A percentile compares a stretch with the other conserved stretches of the same genome.
Conservation (phyloP, 179 eudicot genomes). For the Silene coronaria region DNA sequence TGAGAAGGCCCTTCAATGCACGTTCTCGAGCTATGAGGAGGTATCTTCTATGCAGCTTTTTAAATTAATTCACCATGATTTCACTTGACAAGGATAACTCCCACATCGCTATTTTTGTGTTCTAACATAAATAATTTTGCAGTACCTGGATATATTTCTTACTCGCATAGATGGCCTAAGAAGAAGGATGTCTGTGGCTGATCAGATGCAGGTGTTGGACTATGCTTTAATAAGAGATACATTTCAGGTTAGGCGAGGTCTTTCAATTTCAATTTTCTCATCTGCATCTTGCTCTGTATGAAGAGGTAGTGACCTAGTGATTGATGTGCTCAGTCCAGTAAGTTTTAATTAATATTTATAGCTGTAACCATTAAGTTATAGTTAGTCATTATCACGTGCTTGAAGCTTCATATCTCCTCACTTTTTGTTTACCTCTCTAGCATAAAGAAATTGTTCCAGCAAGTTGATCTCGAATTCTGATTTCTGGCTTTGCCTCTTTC, state of each 20-base stretch:
- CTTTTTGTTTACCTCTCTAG: not conserved
- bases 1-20: conserved; percentile 79
- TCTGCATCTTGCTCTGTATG: not conserved
- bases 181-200: conserved; percentile 61
- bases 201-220: conserved; percentile 49
- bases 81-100: not conserved
- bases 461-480: not conserved
- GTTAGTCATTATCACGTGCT: not conserved
- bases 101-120: not conserved
- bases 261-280: conserved; percentile 3
- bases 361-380: not conserved
- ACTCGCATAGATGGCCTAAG: conserved; percentile 92
- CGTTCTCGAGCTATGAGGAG: conserved; percentile 83
- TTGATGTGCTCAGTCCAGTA: not conserved
- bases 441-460: not conserved
- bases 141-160: conserved; percentile 86
- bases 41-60: conserved; percentile 31
- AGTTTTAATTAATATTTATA: not conserved
- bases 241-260: conserved; percentile 59
- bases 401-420: not conserved
- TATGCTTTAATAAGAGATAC: conserved; percentile 59
- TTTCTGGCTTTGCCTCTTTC: not conserved
- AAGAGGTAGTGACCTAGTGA: not conserved
- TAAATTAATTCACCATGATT: not conserved
- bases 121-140: conserved; percentile 26